These are phyloP conservation scores for Boletus rex-veris DNA, from an alignment of 768 basidiomycete species.

Conservation along the genomic window DNA sequence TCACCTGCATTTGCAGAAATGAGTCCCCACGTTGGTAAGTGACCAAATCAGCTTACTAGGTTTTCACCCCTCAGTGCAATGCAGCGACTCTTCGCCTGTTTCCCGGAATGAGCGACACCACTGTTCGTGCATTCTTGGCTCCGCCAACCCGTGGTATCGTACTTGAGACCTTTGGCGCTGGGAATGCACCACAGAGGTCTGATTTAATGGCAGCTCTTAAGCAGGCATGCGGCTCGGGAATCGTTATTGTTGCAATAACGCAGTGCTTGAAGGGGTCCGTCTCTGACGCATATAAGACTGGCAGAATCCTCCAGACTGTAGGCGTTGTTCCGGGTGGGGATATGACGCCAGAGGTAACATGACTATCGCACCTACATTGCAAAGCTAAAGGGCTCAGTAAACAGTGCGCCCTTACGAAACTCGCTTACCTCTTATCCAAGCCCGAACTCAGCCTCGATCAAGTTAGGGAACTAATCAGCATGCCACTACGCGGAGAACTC, in stretches of 20 bases:
- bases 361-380: not conserved
- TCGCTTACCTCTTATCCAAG: constrained; percentile 88
- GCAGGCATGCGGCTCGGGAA: constrained; percentile 77
- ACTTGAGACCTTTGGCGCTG: constrained; percentile 88
- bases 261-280: constrained; percentile 89
- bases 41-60: not conserved
- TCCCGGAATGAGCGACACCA: constrained; percentile 77
- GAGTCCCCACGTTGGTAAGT: constrained; percentile 76
- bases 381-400: not conserved
- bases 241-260: constrained; percentile 88
- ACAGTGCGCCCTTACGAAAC: constrained; percentile 86
- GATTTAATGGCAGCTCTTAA: constrained; percentile 76
- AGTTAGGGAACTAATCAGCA: constrained; percentile 71
- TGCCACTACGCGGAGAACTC: constrained; percentile 86
- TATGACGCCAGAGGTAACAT: constrained; percentile 88
- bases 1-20: constrained; percentile 48
- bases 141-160: constrained; percentile 79
- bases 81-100: constrained; percentile 82
- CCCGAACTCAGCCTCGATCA: constrained; percentile 63
- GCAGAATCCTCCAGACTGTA: constrained; percentile 59
- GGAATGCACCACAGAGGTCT: constrained; percentile 82
- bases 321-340: constrained; percentile 85
- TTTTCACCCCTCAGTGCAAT: constrained; percentile 15
- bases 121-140: constrained; percentile 70
- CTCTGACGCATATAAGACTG: constrained; percentile 79